phyloP scores from a whole-genome alignment of 768 basidiomycete species.

The Xerocomellus intermedius region DNA sequence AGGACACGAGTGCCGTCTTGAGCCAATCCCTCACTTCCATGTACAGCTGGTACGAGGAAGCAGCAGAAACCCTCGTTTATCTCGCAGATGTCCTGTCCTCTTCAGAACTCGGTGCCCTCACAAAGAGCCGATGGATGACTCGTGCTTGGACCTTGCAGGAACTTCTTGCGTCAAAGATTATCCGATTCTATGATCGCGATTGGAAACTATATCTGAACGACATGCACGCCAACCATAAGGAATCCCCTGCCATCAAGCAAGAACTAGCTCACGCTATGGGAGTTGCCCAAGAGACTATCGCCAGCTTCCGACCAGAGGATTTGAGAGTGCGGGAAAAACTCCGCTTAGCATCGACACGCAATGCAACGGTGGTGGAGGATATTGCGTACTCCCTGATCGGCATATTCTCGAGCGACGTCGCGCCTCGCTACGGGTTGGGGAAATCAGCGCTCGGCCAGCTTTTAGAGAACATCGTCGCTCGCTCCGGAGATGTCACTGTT shows the following conservation, averaged over 20 bases:
- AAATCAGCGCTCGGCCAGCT: conserved; percentile 3
- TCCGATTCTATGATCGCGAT: conserved; percentile 8
- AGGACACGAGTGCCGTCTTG: too few species aligned
- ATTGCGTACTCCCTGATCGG: too few species aligned
- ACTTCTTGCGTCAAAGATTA: conserved; percentile 8
- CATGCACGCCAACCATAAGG: conserved; percentile 5
- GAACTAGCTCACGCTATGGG: not conserved
- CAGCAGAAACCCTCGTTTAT: too few species aligned
- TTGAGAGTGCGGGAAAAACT: conserved; percentile 2
- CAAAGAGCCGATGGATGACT: conserved; percentile 4
- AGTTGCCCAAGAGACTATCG: not conserved
- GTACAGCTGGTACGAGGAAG: too few species aligned
- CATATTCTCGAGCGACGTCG: too few species aligned
- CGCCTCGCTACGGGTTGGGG: not conserved
- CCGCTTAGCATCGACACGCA: too few species aligned
- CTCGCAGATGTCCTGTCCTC: too few species aligned
- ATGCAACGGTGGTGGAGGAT: too few species aligned
- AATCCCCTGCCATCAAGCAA: too few species aligned
- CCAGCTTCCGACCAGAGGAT: not conserved
- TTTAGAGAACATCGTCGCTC: conserved; percentile 4
- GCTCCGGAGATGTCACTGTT: conserved; percentile 3
- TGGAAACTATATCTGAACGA: conserved; percentile 13
- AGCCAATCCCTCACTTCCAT: too few species aligned
- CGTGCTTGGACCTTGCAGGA: not conserved
- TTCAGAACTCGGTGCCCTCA: not conserved